Percentiles rank a stretch among this genome's conserved stretches.
phyloP scores from a whole-genome alignment of 495 filamentous ascomycete genomes.

The Jackrogersella multiformis region DNA sequence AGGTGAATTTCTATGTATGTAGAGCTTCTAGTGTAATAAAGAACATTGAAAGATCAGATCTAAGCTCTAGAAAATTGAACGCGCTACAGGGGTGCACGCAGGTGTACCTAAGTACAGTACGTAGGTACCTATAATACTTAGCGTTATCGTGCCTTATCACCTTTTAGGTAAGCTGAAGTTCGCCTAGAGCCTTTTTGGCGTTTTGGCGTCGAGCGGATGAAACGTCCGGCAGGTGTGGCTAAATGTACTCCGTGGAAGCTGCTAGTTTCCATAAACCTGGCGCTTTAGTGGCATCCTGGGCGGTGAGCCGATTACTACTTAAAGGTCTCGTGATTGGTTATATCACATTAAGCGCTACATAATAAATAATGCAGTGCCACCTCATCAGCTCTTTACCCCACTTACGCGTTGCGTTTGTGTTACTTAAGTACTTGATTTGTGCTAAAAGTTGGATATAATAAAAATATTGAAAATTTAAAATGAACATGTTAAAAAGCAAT shows the following conservation, averaged over 20 bases:
- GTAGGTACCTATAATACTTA: neutral
- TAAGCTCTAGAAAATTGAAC: constrained; percentile 29
- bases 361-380: constrained; percentile 28
- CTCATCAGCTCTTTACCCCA: constrained; percentile 16
- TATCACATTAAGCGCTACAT: neutral
- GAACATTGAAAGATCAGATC: constrained; percentile 15
- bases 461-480: neutral
- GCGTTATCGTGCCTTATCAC: constrained; percentile 8
- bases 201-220: neutral
- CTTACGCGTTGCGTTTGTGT: neutral
- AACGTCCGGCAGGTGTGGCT: constrained; percentile 1
- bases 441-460: neutral
- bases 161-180: too few relatives aligned
- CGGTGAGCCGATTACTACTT: neutral
- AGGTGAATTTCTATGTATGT: constrained; percentile 13
- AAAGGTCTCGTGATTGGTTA: neutral
- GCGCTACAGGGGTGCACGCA: constrained; percentile 8
- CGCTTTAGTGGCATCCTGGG: constrained; percentile 2
- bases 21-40: neutral
- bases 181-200: neutral
- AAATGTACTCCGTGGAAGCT: too few relatives aligned
- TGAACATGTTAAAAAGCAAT: constrained; percentile 16
- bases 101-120: constrained; percentile 1
- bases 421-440: neutral
- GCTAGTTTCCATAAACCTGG: too few relatives aligned